Evolutionary conservation across 2,329 filamentous ascomycete species (phyloP).

Genomic region (Aspergillus tubingensis): DNA sequence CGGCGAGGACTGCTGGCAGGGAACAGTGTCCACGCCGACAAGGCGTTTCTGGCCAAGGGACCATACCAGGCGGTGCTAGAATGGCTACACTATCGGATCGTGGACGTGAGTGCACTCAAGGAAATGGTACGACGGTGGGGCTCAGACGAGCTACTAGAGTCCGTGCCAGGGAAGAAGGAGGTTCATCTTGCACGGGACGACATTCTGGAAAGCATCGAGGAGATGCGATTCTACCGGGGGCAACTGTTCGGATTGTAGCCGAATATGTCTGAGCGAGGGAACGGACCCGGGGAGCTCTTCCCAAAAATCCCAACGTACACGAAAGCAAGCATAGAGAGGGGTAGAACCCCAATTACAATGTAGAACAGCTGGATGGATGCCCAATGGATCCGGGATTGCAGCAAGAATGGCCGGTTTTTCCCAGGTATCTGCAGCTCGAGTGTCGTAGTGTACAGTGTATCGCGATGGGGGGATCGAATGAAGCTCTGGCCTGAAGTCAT

Average conservation of each 20-base stretch:
- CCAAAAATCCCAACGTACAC: too few species aligned
- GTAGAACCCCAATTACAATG: background rate
- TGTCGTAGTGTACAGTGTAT: background rate
- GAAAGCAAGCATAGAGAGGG: background rate
- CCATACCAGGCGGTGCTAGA: conserved; percentile 74
- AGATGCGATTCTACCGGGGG: conserved; percentile 80
- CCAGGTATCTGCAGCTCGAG: background rate
- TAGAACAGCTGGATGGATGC: conserved; percentile 2
- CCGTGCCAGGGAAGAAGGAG: conserved; percentile 70
- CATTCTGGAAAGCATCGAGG: conserved; percentile 91
- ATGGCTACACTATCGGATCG: conserved; percentile 83
- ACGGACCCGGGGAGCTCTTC: background rate
- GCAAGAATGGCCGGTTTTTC: background rate
- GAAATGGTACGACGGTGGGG: conserved; percentile 86
- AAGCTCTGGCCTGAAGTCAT: background rate
- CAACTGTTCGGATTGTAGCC: conserved; percentile 58
- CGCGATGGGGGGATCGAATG: background rate
- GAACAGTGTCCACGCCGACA: conserved; percentile 90
- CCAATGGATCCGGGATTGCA: background rate
- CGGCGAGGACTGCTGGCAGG: conserved; percentile 77
- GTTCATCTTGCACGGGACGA: conserved; percentile 83
- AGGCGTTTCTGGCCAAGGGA: conserved; percentile 71
- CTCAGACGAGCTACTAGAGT: conserved; percentile 58
- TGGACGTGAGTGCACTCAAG: conserved; percentile 91
- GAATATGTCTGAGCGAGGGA: background rate